Percentiles rank a stretch among this genome's conserved stretches.
Evolutionary conservation across 768 basidiomycete species (phyloP).

Genomic region (Leucocoprinus birnbaumii): DNA sequence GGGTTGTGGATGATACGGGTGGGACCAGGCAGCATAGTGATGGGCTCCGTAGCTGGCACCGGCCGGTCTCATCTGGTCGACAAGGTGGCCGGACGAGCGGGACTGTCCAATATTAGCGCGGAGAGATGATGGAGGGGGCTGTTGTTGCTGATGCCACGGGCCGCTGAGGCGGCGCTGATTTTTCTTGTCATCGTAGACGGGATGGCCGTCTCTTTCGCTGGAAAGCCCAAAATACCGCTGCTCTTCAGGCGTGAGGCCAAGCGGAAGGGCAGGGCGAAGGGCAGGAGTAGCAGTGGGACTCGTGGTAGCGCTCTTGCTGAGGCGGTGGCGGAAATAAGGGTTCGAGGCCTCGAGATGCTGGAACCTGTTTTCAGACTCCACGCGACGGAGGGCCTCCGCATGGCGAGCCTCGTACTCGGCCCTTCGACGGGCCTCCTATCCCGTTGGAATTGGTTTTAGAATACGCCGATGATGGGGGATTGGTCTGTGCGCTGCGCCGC

Average conservation of each 20-base stretch:
- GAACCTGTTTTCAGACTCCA: conserved; percentile 69
- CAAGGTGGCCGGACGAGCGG: conserved; percentile 40
- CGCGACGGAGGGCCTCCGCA: conserved; percentile 63
- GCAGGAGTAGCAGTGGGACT: conserved; percentile 42
- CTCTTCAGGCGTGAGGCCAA: conserved; percentile 28
- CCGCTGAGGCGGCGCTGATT: conserved; percentile 48
- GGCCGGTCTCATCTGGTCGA: conserved; percentile 28
- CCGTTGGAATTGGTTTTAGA: no score
- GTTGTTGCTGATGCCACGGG: conserved; percentile 47
- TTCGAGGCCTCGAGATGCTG: conserved; percentile 21
- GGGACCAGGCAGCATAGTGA: conserved; percentile 25
- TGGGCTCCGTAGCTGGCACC: conserved; percentile 22
- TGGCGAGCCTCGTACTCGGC: conserved; percentile 85
- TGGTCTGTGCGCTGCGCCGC: no score
- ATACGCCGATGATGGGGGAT: no score
- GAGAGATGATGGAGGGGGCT: conserved; percentile 24
- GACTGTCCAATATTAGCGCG: conserved; percentile 31
- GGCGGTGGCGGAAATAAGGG: conserved; percentile 19
- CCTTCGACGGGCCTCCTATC: conserved; percentile 77
- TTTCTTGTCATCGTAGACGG: conserved; percentile 4
- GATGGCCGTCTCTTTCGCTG: conserved; percentile 32
- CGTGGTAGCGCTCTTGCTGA: conserved; percentile 67
- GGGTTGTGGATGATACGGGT: conserved; percentile 44
- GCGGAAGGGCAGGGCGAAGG: conserved; percentile 31
- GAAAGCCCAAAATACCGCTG: conserved; percentile 37